Evolutionary conservation across 768 basidiomycete genomes (phyloP).

Genomic region (Lepiota brunneoincarnata): DNA sequence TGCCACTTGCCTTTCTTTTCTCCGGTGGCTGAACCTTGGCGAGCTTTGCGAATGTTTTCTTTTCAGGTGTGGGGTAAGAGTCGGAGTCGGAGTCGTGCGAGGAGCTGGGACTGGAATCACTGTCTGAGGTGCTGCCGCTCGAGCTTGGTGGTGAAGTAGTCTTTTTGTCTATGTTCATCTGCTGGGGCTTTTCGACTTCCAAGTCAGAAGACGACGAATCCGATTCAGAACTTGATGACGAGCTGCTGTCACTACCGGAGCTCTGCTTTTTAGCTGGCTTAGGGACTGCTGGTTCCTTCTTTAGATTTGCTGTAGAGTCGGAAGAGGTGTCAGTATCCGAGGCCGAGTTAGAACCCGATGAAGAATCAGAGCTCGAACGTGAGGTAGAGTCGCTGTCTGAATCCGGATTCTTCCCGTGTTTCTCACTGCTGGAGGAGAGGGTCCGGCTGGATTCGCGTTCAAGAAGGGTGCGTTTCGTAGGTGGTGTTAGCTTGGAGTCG

Average conservation of each 20-base stretch:
- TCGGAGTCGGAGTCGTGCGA: slow-evolving; percentile 26
- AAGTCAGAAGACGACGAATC: slow-evolving; percentile 15
- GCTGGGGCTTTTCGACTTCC: slow-evolving; percentile 8
- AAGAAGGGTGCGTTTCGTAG: slow-evolving; percentile 13
- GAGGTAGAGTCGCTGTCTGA: slow-evolving; percentile 23
- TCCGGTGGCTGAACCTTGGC: slow-evolving; percentile 8
- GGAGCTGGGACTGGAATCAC: slow-evolving; percentile 16
- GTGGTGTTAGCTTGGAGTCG: slow-evolving; percentile 8
- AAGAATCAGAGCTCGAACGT: slow-evolving; percentile 20
- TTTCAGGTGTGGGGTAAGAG: slow-evolving; percentile 10
- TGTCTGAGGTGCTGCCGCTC: slow-evolving; percentile 13
- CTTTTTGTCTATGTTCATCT: slow-evolving; percentile 14
- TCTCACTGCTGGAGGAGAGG: slow-evolving; percentile 18
- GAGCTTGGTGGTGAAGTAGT: slow-evolving; percentile 5
- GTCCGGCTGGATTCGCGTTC: slow-evolving; percentile 38
- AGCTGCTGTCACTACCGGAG: slow-evolving; percentile 12
- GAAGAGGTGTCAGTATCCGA: slow-evolving; percentile 7
- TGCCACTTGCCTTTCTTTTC: slow-evolving; percentile 10
- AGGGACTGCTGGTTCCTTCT: not conserved
- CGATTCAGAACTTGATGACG: slow-evolving; percentile 27
- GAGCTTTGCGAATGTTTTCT: not conserved
- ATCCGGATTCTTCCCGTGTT: not conserved
- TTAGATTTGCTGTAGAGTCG: not conserved
- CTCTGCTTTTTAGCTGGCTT: not conserved
- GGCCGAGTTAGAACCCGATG: slow-evolving; percentile 23